These are phyloP conservation scores for Annulohypoxylon moriforme DNA, from an alignment of 495 filamentous ascomycete species.

Conservation along the genomic window DNA sequence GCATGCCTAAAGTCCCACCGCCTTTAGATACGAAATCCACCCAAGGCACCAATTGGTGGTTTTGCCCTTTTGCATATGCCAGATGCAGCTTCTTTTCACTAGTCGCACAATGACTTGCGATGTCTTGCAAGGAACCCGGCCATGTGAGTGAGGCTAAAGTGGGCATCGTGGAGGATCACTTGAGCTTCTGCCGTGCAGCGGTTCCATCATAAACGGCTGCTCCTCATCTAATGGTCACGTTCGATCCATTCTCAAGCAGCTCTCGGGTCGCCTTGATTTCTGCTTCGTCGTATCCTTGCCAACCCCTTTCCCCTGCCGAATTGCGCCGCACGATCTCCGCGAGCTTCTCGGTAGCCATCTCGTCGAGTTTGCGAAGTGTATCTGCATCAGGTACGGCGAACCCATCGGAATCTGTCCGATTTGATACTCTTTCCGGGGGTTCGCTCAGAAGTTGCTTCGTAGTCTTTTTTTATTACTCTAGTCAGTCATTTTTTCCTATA, in stretches of 20 bases:
- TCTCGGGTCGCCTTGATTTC: slow-evolving; percentile 83
- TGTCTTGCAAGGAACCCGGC: slow-evolving; percentile 19
- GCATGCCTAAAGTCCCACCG: slow-evolving; percentile 48
- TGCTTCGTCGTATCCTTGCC: slow-evolving; percentile 76
- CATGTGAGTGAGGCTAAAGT: slow-evolving; percentile 29
- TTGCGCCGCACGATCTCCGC: slow-evolving; percentile 76
- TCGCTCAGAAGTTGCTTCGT: slow-evolving; percentile 53
- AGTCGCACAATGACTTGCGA: slow-evolving; percentile 32
- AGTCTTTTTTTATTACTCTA: slow-evolving; percentile 49
- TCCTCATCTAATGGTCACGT: slow-evolving; percentile 49
- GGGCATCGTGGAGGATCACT: slow-evolving; percentile 21
- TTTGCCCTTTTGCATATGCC: slow-evolving; percentile 30
- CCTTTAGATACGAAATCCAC: slow-evolving; percentile 37
- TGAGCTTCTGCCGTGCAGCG: slow-evolving; percentile 6
- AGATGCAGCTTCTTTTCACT: slow-evolving; percentile 29
- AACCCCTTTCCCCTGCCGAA: slow-evolving; percentile 69
- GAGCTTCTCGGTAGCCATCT: slow-evolving; percentile 77
- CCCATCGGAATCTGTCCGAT: slow-evolving; percentile 53
- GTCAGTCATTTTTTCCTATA: slow-evolving; percentile 19
- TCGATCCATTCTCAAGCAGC: slow-evolving; percentile 65
- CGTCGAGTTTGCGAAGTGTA: slow-evolving; percentile 74
- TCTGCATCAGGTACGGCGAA: slow-evolving; percentile 58
- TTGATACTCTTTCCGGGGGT: slow-evolving; percentile 45
- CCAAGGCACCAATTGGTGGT: slow-evolving; percentile 35
- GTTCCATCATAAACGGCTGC: slow-evolving; percentile 9